These are phyloP conservation scores for Paecilomyces variotii DNA, from an alignment of 2,329 filamentous ascomycete species.

Conservation along the genomic window DNA sequence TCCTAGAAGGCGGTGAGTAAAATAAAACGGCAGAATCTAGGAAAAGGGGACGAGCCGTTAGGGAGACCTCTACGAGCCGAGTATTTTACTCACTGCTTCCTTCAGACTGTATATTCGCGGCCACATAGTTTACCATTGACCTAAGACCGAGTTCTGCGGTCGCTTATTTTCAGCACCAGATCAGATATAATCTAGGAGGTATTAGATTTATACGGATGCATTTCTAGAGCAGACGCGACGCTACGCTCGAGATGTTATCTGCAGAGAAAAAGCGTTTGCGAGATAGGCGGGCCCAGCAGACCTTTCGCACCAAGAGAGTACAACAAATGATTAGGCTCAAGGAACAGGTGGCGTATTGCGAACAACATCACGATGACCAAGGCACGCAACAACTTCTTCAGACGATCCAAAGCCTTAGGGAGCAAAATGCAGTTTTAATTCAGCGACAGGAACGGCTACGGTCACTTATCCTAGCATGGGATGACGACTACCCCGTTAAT, in stretches of 20 bases:
- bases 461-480: conserved; percentile 14
- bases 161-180: neutral
- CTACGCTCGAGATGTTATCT: conserved; percentile 1
- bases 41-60: too few relatives aligned
- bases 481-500: conserved; percentile 1
- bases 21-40: too few relatives aligned
- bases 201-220: neutral
- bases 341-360: conserved; percentile 14
- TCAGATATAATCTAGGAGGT: neutral
- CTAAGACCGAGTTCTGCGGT: neutral
- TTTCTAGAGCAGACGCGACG: neutral
- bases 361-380: conserved; percentile 15
- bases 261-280: conserved; percentile 15
- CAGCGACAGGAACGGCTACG: conserved; percentile 11
- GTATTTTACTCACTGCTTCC: too few relatives aligned
- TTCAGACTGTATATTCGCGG: too few relatives aligned
- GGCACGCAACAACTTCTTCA: conserved; percentile 11
- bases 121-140: too few relatives aligned
- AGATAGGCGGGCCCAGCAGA: conserved; percentile 20
- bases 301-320: conserved; percentile 16
- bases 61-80: too few relatives aligned
- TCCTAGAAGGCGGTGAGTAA: too few relatives aligned
- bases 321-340: conserved; percentile 13
- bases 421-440: conserved; percentile 15
- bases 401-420: conserved; percentile 13